These are phyloP conservation scores for Macadamia tetraphylla DNA, from an alignment of 164 flowering plant species.

Conservation along the genomic window DNA sequence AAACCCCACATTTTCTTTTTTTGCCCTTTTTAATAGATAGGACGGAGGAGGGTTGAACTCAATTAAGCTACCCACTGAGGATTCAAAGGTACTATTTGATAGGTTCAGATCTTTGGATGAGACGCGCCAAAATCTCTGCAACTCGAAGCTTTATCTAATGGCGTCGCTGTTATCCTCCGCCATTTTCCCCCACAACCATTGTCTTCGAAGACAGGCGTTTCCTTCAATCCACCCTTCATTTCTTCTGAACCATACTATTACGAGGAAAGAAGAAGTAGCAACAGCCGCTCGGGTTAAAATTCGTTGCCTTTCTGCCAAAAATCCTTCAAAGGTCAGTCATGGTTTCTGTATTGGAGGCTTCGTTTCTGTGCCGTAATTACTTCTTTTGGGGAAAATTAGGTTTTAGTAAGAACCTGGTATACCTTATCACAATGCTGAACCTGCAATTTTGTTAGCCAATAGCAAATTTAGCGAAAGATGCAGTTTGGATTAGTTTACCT, in stretches of 20 bases:
- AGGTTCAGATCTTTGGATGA: conserved; percentile 24
- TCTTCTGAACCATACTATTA: neutral
- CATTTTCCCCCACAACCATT: conserved; percentile 13
- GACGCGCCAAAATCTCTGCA: conserved; percentile 40
- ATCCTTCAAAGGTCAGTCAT: conserved; percentile 17
- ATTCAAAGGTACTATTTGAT: no score
- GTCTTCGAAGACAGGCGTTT: conserved; percentile 8
- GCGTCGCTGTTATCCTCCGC: conserved; percentile 39
- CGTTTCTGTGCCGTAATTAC: neutral
- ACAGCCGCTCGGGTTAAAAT: conserved; percentile 5
- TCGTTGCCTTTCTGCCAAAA: conserved; percentile 17
- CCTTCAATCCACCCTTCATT: conserved; percentile 13
- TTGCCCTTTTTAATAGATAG: no score
- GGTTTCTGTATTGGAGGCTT: neutral
- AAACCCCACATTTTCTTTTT: no score
- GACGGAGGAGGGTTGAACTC: no score
- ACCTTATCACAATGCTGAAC: no score
- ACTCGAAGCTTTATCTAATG: conserved; percentile 28
- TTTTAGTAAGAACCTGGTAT: neutral
- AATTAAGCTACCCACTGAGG: no score
- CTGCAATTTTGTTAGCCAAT: neutral
- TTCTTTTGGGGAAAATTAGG: neutral
- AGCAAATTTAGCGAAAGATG: no score
- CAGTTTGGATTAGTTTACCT: neutral
- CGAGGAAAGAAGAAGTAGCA: conserved; percentile 1